Percentiles rank a stretch among this genome's conserved stretches.
Conservation (phyloP, 2,329 filamentous ascomycete genomes). For the Gaeumannomyces sp. region DNA sequence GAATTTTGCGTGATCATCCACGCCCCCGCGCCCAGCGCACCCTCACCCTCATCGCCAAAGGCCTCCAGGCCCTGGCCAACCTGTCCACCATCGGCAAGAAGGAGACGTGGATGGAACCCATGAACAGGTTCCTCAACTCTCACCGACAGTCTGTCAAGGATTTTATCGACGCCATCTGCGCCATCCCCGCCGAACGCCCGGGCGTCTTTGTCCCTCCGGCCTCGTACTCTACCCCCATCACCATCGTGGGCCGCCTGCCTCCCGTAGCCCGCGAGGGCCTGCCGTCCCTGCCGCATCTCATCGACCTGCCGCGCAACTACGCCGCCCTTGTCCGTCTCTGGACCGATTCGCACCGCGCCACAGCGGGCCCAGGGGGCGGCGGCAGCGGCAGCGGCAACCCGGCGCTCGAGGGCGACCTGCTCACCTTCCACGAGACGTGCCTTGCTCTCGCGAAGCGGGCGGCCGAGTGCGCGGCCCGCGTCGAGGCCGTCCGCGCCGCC, state of each 20-base stretch:
- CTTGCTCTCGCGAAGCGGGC: conserved; percentile 43
- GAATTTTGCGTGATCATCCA: conserved; percentile 75
- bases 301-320: conserved; percentile 82
- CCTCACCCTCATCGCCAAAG: conserved; percentile 87
- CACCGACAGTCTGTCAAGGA: conserved; percentile 77
- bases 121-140: conserved; percentile 78
- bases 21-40: conserved; percentile 78
- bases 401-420: conserved; percentile 44
- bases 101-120: conserved; percentile 98
- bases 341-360: conserved; percentile 48
- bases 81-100: conserved; percentile 88
- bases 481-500: conserved; percentile 38
- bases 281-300: conserved; percentile 84
- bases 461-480: conserved; percentile 43
- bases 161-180: conserved; percentile 82
- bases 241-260: conserved; percentile 77
- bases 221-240: conserved; percentile 86
- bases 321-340: conserved; percentile 78
- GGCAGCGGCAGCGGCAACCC: neutral
- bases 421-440: conserved; percentile 48
- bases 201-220: conserved; percentile 58
- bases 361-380: neutral
- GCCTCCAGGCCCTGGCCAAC: conserved; percentile 84
- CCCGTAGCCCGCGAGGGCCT: conserved; percentile 83
- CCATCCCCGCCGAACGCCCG: conserved; percentile 56